Conservation (phyloP, 148 eudicot species). For the Dianthus caryophyllus region DNA sequence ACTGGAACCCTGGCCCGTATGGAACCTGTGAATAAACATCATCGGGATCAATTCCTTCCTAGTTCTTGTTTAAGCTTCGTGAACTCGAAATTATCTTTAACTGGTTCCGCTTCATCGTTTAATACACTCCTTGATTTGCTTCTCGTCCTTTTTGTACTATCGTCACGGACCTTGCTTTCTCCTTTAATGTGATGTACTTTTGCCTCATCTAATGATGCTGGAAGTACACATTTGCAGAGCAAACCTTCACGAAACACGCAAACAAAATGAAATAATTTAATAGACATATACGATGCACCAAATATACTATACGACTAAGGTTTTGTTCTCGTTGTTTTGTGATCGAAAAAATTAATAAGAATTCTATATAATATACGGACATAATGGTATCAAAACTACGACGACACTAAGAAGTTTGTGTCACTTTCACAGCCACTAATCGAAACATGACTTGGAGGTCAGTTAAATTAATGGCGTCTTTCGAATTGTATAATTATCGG, state of each 20-base stretch:
- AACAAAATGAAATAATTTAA: not conserved
- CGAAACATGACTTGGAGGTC: constrained; percentile 25
- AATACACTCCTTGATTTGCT: constrained; percentile 62
- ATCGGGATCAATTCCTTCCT: too few species aligned
- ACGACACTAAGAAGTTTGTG: constrained; percentile 11
- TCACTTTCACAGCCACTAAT: constrained; percentile 19
- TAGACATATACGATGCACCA: not conserved
- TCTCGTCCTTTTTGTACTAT: constrained; percentile 58
- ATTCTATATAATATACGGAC: not conserved
- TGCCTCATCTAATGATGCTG: constrained; percentile 66
- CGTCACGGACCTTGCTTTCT: constrained; percentile 30
- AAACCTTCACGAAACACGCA: constrained; percentile 44
- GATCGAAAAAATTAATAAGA: not conserved
- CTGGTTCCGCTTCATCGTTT: too few species aligned
- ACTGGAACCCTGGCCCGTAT: too few species aligned
- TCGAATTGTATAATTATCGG: not conserved
- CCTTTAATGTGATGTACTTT: constrained; percentile 57
- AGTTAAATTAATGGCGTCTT: not conserved
- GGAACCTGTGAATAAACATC: too few species aligned
- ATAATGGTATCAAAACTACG: not conserved
- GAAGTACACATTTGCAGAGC: constrained; percentile 83
- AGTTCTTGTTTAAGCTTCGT: too few species aligned
- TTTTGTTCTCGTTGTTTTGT: too few species aligned
- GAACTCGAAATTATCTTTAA: too few species aligned
- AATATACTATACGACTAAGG: too few species aligned